Evolutionary conservation across 352 stramenopile genomes (phyloP), one percentile per base, ranked within the genome.

Genomic region (Phytophthora pistaciae): DNA sequence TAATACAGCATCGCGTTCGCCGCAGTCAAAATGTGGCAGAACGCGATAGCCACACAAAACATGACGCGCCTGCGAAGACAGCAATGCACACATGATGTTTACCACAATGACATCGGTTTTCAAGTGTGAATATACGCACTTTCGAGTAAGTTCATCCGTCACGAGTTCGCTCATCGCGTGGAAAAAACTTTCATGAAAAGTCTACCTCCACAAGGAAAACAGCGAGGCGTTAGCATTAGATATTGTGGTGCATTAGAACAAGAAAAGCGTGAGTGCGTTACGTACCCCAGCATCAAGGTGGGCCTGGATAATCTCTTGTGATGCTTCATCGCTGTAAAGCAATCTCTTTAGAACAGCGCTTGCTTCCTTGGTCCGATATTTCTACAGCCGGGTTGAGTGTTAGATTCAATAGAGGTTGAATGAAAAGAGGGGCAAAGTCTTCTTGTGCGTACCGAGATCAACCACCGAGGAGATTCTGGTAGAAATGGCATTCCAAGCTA

Each of bases 1-100:
- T 92, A 93, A 66, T 93, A 93, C n/a, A 93, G 77, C 83, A 93
- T 91, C 9, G 83, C 85, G 61, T 91, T 93, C 1, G 85, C 85
- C 11, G 78, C 85, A 10, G 84, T 93, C 42, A 88, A 64, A 44
- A 84, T 90, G 53, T 93, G 85, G 1, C 77, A 87, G n/a, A 91
- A 67, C 0, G 84, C 84, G 56, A 93, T 83, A 2, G 79, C 44
- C 11, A 93, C 71, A 20, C 79, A 90, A 50, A 91, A 78, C 21
- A 90, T 53, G 2, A 91, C 78, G 21, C 85, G 83, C 40, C 82
- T 85, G 33, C 29, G 29, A 60, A 62, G 14, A 70, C 33, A 40
- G 20, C 56, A 23, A 56, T 7, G 5, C 9, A 18, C 38, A 38
- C 56, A 1, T 10, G 40, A 49, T 21, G 40, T 21, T 49, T 29